Evolutionary conservation across 163 green algal species (phyloP).

Genomic region (Coccomyxa subellipsoidea): DNA sequence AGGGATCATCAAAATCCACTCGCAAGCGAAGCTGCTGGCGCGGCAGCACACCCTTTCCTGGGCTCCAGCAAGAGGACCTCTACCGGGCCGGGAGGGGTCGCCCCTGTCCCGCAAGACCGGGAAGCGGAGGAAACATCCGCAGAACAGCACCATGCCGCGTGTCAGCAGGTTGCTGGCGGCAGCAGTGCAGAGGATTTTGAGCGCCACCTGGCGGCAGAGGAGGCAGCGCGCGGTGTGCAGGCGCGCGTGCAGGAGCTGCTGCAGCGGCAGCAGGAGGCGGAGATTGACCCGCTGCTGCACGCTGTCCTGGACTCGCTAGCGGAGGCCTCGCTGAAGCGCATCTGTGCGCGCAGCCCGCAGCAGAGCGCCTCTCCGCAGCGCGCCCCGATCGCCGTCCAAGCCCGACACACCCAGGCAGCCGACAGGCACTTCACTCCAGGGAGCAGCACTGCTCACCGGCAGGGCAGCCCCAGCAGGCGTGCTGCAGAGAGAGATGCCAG

Average conservation of each 20-base stretch:
- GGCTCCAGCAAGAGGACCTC: no score
- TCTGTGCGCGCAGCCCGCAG: neutral
- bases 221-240: neutral
- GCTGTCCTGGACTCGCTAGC: slow-evolving; percentile 13
- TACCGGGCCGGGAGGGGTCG: no score
- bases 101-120: neutral
- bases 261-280: neutral
- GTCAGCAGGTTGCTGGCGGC: neutral
- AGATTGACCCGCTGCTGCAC: slow-evolving; percentile 8
- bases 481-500: no score
- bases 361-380: neutral
- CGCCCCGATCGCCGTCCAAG: no score
- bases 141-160: neutral
- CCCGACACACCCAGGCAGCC: neutral
- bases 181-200: no score
- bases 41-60: no score
- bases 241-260: neutral
- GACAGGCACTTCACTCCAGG: neutral
- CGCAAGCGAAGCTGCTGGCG: no score
- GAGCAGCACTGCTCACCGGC: no score
- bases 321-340: neutral
- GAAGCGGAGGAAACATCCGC: neutral
- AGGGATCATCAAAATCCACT: no score
- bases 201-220: no score
- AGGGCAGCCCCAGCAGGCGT: no score